phyloP scores from a whole-genome alignment of 208 protist species.

The Tritrichomonas musculus region DNA sequence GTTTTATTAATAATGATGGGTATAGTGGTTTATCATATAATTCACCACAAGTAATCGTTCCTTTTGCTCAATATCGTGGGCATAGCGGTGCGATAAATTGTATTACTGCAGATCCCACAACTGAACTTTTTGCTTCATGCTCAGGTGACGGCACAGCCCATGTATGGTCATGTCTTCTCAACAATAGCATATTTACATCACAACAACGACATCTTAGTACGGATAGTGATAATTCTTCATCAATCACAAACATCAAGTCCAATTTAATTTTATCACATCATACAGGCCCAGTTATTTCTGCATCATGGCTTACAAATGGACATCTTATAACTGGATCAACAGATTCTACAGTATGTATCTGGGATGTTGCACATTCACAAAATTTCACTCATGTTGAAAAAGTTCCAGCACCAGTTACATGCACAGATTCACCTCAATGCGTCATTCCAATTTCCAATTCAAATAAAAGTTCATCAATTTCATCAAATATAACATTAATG shows the following conservation, averaged over 20 bases:
- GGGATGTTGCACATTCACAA: slow-evolving; percentile 24
- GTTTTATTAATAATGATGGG: no score
- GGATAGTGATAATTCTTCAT: neutral
- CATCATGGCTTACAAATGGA: neutral
- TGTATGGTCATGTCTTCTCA: neutral
- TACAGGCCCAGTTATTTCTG: neutral
- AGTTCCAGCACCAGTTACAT: neutral
- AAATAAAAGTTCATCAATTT: no score
- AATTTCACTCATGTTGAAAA: neutral
- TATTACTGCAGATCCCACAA: neutral
- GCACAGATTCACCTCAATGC: neutral
- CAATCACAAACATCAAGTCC: neutral
- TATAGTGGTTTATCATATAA: no score
- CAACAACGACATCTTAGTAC: no score
- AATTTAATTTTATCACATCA: neutral
- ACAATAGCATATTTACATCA: no score
- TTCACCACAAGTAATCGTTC: neutral
- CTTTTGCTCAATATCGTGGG: neutral
- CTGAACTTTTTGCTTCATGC: neutral
- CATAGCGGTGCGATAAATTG: neutral
- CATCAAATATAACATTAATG: neutral
- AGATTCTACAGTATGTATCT: neutral
- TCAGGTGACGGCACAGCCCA: neutral
- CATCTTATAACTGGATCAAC: neutral
- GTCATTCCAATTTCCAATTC: no score